Evolutionary conservation across 2,329 filamentous ascomycete genomes (phyloP).

Genomic region (Diaporthe humulicola): DNA sequence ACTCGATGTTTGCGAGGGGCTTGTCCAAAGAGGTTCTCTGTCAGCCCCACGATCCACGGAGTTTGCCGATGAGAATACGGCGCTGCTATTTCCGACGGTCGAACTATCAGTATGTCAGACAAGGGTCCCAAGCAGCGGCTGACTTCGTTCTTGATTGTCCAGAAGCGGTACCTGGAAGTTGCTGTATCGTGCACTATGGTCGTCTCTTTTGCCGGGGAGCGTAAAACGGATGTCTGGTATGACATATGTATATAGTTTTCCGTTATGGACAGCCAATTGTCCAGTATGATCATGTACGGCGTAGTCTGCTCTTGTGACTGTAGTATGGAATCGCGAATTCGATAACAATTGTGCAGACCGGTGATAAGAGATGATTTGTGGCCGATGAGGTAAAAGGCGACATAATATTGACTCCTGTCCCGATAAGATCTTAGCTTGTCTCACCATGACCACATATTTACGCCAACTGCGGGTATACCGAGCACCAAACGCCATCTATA

Average conservation of each 20-base stretch:
- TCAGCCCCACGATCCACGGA: background rate
- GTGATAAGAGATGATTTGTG: background rate
- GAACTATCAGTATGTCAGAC: no score
- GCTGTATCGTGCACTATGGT: background rate
- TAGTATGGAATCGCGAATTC: background rate
- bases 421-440: background rate
- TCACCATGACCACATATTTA: background rate
- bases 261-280: no score
- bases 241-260: no score
- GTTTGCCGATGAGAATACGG: background rate
- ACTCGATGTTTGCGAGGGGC: background rate
- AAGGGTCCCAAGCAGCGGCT: background rate
- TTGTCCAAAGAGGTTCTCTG: background rate
- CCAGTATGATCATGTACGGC: background rate
- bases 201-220: background rate
- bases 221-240: background rate
- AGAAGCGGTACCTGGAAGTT: background rate
- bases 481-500: background rate
- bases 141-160: background rate
- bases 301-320: background rate
- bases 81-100: background rate
- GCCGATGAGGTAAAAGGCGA: background rate
- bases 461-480: background rate
- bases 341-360: background rate
- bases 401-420: background rate